Conservation (phyloP, 139 green algal genomes). For the Haematococcus lacustris region DNA sequence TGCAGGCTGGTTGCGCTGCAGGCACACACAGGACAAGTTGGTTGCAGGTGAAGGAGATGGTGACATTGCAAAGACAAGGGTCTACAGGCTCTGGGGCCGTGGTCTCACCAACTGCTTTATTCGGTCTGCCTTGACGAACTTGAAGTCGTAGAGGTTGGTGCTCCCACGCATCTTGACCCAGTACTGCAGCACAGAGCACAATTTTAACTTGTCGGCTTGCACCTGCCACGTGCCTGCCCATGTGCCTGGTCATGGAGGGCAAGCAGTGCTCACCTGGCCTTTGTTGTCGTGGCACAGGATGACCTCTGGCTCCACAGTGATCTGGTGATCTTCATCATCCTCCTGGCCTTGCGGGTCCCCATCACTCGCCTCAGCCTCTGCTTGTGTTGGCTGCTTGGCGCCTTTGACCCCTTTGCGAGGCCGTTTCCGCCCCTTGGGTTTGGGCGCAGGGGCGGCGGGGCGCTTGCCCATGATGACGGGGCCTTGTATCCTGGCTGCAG, state of each 20-base stretch:
- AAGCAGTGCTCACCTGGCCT: background rate
- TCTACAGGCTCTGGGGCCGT: background rate
- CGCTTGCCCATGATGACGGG: background rate
- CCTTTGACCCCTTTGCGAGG: background rate
- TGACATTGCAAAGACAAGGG: background rate
- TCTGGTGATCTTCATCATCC: background rate
- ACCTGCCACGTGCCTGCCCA: background rate
- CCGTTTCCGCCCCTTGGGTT: too few relatives aligned
- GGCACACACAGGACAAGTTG: background rate
- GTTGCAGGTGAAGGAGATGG: background rate
- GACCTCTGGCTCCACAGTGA: background rate
- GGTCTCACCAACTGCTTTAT: conserved; percentile 5
- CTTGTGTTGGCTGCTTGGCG: background rate
- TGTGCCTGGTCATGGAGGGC: conserved; percentile 1
- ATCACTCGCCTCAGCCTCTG: background rate
- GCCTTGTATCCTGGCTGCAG: background rate
- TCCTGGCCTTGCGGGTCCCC: background rate
- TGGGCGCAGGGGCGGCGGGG: background rate
- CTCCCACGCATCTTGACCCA: background rate
- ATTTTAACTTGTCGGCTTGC: background rate
- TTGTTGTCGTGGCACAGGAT: background rate
- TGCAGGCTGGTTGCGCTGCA: background rate
- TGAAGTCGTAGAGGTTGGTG: conserved; percentile 3
- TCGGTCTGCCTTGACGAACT: background rate
- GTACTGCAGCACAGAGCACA: conserved; percentile 1